Base-by-base conservation (phyloP, 2,329 filamentous ascomycete genomes). In the Mycosphaerella sp. region DNA sequence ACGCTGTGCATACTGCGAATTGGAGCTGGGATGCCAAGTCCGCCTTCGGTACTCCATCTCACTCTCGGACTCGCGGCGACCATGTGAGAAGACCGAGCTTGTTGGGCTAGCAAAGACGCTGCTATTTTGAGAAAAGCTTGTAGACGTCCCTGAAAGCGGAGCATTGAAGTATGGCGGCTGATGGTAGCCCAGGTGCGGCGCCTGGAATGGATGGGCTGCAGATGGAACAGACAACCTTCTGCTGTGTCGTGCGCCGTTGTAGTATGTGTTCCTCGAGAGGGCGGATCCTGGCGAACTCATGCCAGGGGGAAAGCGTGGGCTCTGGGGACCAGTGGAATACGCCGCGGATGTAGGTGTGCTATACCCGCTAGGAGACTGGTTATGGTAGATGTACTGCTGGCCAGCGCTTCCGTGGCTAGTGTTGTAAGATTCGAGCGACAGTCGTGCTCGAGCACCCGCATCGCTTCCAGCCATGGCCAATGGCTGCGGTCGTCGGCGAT, bases 11-110 rank as follows among this genome's bases (percentile, higher is more conserved):
- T 81, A 82, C 56, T 78, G 79, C 13, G 79, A 77, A 53, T 76
- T 74, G 9, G 82, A 86, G 55, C 89, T 87, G 0, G 89, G 87
- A 69, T 96, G 90, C 90, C 90, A 96, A 2, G 90, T 96, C 47
- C 89, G 80, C 55, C 90, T 78, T 57, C 89, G 82, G 79, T 84
- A 87, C 49, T 87, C 86, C 37, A 89, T 84, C 56, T 95, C 89
- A 0, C 79, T 72, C 16, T 76, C 73, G 45, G 86, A 86, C 36
- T 89, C 86, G 37, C 84, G 77, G 27, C 85, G 74, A 4, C 79
- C 77, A 69, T 81, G 85, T 6, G 76, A 74, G 30, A 83, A 80
- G 0, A 78, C 76, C 0, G 83, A 81, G 37, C 73, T 78, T 0
- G 82, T 86, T 4, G 89, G 89, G 76, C 72, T 87, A 57, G 70